A percentile compares a stretch with the other conserved stretches of the same genome.
These are phyloP conservation scores for Polyporus tsugae DNA, from an alignment of 1,284 basidiomycete species.

Conservation along the genomic window DNA sequence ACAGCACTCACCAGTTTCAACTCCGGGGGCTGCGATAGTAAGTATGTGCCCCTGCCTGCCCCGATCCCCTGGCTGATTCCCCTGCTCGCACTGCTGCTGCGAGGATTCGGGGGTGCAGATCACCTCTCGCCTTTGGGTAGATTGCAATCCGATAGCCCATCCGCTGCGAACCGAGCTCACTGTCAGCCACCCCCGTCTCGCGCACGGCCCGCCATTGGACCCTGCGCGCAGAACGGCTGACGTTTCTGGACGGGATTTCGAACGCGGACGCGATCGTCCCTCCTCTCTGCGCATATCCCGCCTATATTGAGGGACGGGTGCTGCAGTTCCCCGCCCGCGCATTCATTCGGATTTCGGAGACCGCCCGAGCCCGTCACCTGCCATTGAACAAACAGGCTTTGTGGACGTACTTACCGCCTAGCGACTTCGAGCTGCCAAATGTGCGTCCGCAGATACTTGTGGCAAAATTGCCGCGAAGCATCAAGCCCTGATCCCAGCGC, in stretches of 20 bases:
- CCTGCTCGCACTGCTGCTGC: slow-evolving; percentile 25
- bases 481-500: not conserved
- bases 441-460: not conserved
- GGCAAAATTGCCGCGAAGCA: slow-evolving; percentile 29
- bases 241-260: slow-evolving; percentile 3
- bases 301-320: not conserved
- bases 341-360: not conserved
- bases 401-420: not conserved
- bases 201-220: slow-evolving; percentile 20
- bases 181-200: slow-evolving; percentile 16
- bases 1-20: not conserved
- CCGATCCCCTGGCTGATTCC: slow-evolving; percentile 12
- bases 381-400: not conserved
- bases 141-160: slow-evolving; percentile 35
- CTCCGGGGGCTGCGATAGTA: not conserved
- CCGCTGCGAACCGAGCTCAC: slow-evolving; percentile 23
- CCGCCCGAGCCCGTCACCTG: not conserved
- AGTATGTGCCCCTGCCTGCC: slow-evolving; percentile 8
- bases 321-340: not conserved
- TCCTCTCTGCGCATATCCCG: slow-evolving; percentile 1
- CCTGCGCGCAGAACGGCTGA: not conserved
- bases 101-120: slow-evolving; percentile 33
- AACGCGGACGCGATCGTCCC: slow-evolving; percentile 3
- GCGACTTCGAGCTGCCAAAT: not conserved
- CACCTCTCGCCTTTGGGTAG: slow-evolving; percentile 31